Conservation (phyloP, 139 green algal genomes). For the Edaphochlamys debaryana region DNA sequence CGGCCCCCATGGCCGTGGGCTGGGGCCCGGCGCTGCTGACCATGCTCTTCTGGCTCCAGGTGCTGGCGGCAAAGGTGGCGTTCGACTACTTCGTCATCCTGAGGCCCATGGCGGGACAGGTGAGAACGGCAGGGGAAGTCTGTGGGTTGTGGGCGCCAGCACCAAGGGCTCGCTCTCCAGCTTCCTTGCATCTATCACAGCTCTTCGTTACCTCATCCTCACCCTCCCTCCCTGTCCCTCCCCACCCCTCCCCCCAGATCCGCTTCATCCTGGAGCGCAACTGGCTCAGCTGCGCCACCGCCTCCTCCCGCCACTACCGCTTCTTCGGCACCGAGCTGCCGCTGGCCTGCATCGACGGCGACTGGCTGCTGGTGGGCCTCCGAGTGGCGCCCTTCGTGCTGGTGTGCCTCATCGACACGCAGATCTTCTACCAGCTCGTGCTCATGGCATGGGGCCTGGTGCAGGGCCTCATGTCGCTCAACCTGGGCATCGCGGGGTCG, state of each 20-base stretch:
- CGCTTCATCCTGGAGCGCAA: slow-evolving; percentile 30
- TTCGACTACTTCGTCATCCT: slow-evolving; percentile 66
- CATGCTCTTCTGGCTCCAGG: slow-evolving; percentile 53
- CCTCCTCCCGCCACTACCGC: not conserved
- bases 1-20: slow-evolving; percentile 38
- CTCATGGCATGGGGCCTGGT: slow-evolving; percentile 25
- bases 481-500: slow-evolving; percentile 12
- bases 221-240: too few species aligned
- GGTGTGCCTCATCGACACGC: slow-evolving; percentile 57
- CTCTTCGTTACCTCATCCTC: too few species aligned
- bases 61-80: slow-evolving; percentile 52
- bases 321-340: slow-evolving; percentile 6
- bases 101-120: slow-evolving; percentile 44
- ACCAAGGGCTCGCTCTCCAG: not conserved
- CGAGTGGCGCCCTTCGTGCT: slow-evolving; percentile 53
- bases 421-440: slow-evolving; percentile 57
- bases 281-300: not conserved
- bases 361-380: slow-evolving; percentile 45
- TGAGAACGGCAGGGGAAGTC: not conserved
- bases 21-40: slow-evolving; percentile 43
- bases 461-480: slow-evolving; percentile 1
- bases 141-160: not conserved
- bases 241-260: not conserved
- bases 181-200: too few species aligned
- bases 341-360: slow-evolving; percentile 47